Percentiles rank a stretch among this genome's conserved stretches.
phyloP scores from a whole-genome alignment of 352 stramenopile genomes.

The Phytophthora colocasiae region DNA sequence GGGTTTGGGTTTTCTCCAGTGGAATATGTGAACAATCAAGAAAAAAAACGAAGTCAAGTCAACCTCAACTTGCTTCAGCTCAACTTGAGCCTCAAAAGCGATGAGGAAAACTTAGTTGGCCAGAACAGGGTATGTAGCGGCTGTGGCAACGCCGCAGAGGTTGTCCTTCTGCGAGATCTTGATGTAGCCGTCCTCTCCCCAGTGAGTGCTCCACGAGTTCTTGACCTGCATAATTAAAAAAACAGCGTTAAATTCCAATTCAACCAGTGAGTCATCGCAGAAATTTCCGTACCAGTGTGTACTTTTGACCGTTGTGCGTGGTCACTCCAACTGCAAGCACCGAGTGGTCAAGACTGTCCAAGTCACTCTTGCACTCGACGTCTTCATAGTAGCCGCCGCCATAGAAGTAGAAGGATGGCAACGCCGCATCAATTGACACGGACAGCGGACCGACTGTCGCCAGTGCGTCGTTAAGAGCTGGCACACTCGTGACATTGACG shows the following conservation, averaged over 20 bases:
- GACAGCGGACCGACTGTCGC: conserved; percentile 84
- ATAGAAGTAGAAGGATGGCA: conserved; percentile 92
- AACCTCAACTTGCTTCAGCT: conserved; percentile 6
- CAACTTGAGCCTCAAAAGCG: conserved; percentile 1
- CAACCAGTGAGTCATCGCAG: too few species aligned
- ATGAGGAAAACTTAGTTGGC: conserved; percentile 33
- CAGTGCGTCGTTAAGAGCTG: conserved; percentile 85
- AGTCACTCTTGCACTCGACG: conserved; percentile 87
- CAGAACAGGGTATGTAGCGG: conserved; percentile 85
- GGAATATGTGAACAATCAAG: too few species aligned
- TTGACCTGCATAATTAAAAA: conserved; percentile 61
- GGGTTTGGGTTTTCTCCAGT: too few species aligned
- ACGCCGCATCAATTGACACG: conserved; percentile 88
- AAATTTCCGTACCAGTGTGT: conserved; percentile 76
- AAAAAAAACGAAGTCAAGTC: too few species aligned
- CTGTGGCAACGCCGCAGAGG: conserved; percentile 94
- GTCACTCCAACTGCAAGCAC: conserved; percentile 93
- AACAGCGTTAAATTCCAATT: neutral
- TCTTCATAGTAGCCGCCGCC: conserved; percentile 88
- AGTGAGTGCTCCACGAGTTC: conserved; percentile 95
- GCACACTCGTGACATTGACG: conserved; percentile 79
- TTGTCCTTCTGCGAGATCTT: conserved; percentile 94
- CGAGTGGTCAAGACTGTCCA: conserved; percentile 94
- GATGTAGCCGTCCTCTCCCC: conserved; percentile 94
- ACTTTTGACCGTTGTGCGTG: conserved; percentile 90